Percentiles rank a stretch among this genome's conserved stretches.
These are phyloP conservation scores for Kandelia obovata DNA, from an alignment of 345 rosid species.

Conservation along the genomic window DNA sequence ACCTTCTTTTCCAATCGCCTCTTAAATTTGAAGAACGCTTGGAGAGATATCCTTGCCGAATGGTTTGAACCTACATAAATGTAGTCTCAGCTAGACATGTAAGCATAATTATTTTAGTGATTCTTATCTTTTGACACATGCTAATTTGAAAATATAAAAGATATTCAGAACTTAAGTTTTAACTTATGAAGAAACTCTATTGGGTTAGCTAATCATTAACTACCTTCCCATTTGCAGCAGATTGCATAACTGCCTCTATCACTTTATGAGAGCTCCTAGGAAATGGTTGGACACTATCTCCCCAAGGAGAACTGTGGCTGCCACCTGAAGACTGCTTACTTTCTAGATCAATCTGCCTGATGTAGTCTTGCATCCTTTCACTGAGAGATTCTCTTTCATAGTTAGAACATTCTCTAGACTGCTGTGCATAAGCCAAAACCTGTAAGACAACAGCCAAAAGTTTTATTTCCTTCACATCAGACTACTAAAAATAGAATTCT, in stretches of 20 bases:
- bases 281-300: slow-evolving; percentile 37
- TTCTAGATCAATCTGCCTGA: slow-evolving; percentile 58
- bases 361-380: slow-evolving; percentile 73
- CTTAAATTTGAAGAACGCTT: slow-evolving; percentile 84
- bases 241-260: slow-evolving; percentile 76
- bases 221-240: slow-evolving; percentile 72
- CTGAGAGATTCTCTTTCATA: slow-evolving; percentile 68
- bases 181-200: neutral
- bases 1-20: slow-evolving; percentile 82
- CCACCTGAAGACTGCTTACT: slow-evolving; percentile 33
- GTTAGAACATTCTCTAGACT: slow-evolving; percentile 76
- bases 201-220: neutral
- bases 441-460: slow-evolving; percentile 16
- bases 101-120: neutral
- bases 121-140: no score
- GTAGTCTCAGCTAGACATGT: slow-evolving; percentile 1
- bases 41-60: slow-evolving; percentile 74
- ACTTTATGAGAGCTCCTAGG: slow-evolving; percentile 59
- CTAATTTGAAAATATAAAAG: neutral
- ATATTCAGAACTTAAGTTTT: neutral
- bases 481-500: neutral
- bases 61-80: slow-evolving; percentile 61
- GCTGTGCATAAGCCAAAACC: slow-evolving; percentile 78
- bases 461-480: neutral
- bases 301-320: slow-evolving; percentile 34